Percentiles rank a stretch among this genome's conserved stretches.
These are phyloP conservation scores for Monilinia aucupariae DNA, from an alignment of 2,329 filamentous ascomycete species.

Conservation along the genomic window DNA sequence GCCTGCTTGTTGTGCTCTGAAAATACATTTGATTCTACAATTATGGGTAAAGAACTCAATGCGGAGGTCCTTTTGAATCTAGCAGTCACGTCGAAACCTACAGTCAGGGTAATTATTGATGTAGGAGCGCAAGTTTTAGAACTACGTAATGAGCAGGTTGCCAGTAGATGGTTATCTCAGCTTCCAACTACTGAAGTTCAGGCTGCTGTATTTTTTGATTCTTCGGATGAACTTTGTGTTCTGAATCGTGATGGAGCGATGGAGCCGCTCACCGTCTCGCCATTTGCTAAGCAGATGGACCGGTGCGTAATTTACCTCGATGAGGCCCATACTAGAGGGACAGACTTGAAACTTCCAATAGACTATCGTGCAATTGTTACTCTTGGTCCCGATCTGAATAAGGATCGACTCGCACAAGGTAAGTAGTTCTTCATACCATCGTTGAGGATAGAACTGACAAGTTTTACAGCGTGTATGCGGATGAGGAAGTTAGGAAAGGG, in stretches of 20 bases:
- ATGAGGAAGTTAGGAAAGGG: slow-evolving; percentile 63
- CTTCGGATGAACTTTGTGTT: slow-evolving; percentile 50
- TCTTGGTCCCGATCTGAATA: slow-evolving; percentile 57
- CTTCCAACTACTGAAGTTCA: slow-evolving; percentile 31
- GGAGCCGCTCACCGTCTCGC: slow-evolving; percentile 51
- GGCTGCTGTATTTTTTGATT: slow-evolving; percentile 53
- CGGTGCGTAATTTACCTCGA: slow-evolving; percentile 64
- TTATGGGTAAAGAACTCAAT: slow-evolving; percentile 28
- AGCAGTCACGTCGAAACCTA: slow-evolving; percentile 38
- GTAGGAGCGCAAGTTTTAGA: slow-evolving; percentile 68
- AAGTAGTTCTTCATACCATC: neutral
- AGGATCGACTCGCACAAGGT: slow-evolving; percentile 45
- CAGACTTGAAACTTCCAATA: slow-evolving; percentile 56
- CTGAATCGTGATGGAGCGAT: slow-evolving; percentile 44
- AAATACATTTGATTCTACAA: slow-evolving; percentile 40
- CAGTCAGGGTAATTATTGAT: slow-evolving; percentile 58
- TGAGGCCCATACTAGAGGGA: slow-evolving; percentile 65
- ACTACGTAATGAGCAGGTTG: slow-evolving; percentile 50
- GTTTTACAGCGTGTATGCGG: slow-evolving; percentile 58
- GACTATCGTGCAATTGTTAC: slow-evolving; percentile 62
- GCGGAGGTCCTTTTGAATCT: slow-evolving; percentile 42
- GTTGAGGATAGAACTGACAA: slow-evolving; percentile 14
- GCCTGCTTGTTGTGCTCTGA: slow-evolving; percentile 50
- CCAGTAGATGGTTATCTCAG: slow-evolving; percentile 47
- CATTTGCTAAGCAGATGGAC: slow-evolving; percentile 51